Evolutionary conservation across 2,329 filamentous ascomycete species (phyloP).

Genomic region (Alternaria ethzedia): DNA sequence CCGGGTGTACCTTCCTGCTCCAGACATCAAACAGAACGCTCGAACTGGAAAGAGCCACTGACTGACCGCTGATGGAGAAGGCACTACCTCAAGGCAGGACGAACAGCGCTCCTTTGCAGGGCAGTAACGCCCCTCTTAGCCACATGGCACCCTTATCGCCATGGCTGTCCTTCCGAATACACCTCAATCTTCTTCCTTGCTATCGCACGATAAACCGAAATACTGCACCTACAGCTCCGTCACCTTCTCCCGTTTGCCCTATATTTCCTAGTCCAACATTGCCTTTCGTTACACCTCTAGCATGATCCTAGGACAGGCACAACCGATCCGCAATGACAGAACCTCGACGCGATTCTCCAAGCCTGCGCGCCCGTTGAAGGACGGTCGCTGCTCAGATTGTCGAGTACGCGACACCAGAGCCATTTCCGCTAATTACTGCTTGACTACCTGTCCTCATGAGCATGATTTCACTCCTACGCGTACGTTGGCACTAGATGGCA

Average conservation of each 20-base stretch:
- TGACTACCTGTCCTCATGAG: constrained; percentile 19
- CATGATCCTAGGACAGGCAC: constrained; percentile 25
- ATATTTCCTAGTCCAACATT: constrained; percentile 16
- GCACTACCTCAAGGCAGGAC: not conserved
- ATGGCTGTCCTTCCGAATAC: not conserved
- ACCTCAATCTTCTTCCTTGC: not conserved
- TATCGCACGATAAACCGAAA: not conserved
- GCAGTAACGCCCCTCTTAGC: not conserved
- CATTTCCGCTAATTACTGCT: constrained; percentile 1
- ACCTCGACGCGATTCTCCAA: constrained; percentile 7
- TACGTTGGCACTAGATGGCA: constrained; percentile 5
- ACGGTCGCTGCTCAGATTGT: constrained; percentile 17
- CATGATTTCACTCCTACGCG: constrained; percentile 30
- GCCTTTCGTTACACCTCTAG: constrained; percentile 5
- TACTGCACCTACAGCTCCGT: constrained; percentile 3
- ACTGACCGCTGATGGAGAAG: not conserved
- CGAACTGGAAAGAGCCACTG: not conserved
- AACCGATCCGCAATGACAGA: constrained; percentile 13
- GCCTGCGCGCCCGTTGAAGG: constrained; percentile 10
- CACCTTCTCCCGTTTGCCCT: constrained; percentile 10
- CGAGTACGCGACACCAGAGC: constrained; percentile 3
- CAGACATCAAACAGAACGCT: not conserved
- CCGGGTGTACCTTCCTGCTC: not conserved
- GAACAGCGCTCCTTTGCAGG: not conserved
- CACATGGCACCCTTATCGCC: not conserved